Conservation (phyloP, 2,329 filamentous ascomycete species). For the Botrytis fragariae region DNA sequence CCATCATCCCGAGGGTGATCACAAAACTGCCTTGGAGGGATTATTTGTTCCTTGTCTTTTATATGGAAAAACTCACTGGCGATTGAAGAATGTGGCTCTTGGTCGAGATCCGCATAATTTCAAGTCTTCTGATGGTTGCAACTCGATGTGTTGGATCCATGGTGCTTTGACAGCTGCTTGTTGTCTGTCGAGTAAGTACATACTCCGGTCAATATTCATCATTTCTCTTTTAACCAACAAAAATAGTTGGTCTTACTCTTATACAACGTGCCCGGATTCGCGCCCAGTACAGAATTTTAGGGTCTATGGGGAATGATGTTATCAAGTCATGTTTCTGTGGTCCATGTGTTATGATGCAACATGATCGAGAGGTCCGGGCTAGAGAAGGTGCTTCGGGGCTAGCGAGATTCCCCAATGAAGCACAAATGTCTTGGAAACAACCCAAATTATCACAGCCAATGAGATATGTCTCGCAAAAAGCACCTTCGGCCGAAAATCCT, state of each 20-base stretch:
- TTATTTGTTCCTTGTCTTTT: conserved; percentile 42
- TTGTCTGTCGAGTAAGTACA: conserved; percentile 4
- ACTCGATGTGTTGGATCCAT: conserved; percentile 42
- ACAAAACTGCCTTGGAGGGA: conserved; percentile 35
- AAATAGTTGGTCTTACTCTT: conserved; percentile 16
- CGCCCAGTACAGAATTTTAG: conserved; percentile 44
- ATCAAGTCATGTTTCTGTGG: conserved; percentile 42
- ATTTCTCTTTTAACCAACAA: not conserved
- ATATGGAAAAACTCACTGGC: conserved; percentile 45
- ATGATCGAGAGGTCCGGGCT: conserved; percentile 45
- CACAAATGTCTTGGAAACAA: conserved; percentile 3
- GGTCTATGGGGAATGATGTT: conserved; percentile 40
- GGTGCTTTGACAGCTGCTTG: conserved; percentile 22
- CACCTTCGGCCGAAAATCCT: conserved; percentile 11
- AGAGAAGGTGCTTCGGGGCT: conserved; percentile 40
- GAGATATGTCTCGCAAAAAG: conserved; percentile 26
- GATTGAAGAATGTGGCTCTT: conserved; percentile 40
- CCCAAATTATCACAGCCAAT: conserved; percentile 26
- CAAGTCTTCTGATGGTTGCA: conserved; percentile 39
- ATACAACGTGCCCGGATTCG: conserved; percentile 39
- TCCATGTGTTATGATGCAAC: conserved; percentile 44
- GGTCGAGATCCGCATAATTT: conserved; percentile 43
- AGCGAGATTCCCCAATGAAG: conserved; percentile 5
- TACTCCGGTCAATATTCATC: too few relatives aligned
- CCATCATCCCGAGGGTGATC: conserved; percentile 35